Evolutionary conservation across 1,284 basidiomycete genomes (phyloP), one percentile per base, ranked within the genome.

Genomic region (Fomitopsis palustris): DNA sequence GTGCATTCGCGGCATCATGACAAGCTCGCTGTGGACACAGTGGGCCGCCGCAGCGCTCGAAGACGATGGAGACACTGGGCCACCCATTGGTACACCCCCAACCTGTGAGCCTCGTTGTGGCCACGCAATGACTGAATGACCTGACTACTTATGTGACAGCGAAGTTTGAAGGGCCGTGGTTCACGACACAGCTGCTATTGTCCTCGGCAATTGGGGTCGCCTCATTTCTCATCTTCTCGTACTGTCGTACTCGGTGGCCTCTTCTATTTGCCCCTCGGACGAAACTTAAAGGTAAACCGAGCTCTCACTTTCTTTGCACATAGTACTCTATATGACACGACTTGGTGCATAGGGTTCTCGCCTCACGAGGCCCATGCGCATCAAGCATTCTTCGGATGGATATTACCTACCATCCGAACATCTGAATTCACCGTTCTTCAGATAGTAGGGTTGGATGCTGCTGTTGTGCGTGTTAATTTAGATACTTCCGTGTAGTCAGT

Each of bases 341-440:
- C 52, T 35, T 35, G 17, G 7, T 33, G 56, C 67, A 8, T 67
- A 92, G 92, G 88, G 2, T 95, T 96, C 76, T 94, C 94, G 4
- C 92, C 94, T 17, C 91, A 93, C 67, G 92, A 95, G 73, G 90
- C 90, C 0, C 92, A 95, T 69, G 85, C 87, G 5, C 90, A 90
- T 65, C 80, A 84, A 59, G 86, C 89, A 0, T 92, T 96, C 75
- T 95, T 98, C 74, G 93, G 93, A 21, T 99, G 96, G 96, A 92
- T 98, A 63, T 72, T 95, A 63, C 96, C 96, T 0, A 98, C 96
- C 0, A 81, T 98, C 57, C 81, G 83, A 58, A 94, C 92, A 0
- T 94, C 93, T 45, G 96, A 98, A 70, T 94, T 92, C 67, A 92
- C 93, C 3, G 88, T 98, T n/a, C 80, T 98, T 0, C 96, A 98